Evolutionary conservation across 2,329 filamentous ascomycete genomes (phyloP).

Genomic region (Sarocladium strictum): DNA sequence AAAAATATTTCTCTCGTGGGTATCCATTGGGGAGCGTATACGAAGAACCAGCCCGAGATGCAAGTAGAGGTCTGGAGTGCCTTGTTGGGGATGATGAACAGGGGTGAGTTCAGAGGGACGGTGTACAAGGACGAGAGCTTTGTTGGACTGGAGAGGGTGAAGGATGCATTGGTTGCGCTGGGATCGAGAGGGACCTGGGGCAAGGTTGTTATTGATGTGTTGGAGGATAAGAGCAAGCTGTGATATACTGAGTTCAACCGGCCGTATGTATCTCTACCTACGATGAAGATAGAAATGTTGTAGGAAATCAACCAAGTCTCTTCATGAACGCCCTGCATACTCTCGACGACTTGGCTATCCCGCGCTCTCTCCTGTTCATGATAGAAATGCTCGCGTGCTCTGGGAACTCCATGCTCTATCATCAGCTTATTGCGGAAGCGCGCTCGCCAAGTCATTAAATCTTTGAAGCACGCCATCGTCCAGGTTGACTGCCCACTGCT

Average conservation of each 20-base stretch:
- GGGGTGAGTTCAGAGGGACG: slow-evolving; percentile 76
- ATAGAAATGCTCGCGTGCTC: neutral
- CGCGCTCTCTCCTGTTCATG: too few species aligned
- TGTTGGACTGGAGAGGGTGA: slow-evolving; percentile 73
- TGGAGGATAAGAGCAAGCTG: slow-evolving; percentile 53
- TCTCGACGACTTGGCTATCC: too few species aligned
- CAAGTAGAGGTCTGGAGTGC: slow-evolving; percentile 74
- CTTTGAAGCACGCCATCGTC: slow-evolving; percentile 39
- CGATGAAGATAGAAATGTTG: too few species aligned
- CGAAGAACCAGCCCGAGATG: slow-evolving; percentile 63
- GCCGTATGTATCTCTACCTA: too few species aligned
- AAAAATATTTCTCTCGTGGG: slow-evolving; percentile 93
- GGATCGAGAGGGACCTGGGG: slow-evolving; percentile 86
- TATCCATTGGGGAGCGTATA: slow-evolving; percentile 86
- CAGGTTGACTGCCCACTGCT: slow-evolving; percentile 66
- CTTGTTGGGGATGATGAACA: slow-evolving; percentile 68
- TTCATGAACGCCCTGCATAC: too few species aligned
- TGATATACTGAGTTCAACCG: slow-evolving; percentile 23
- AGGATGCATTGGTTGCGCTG: slow-evolving; percentile 68
- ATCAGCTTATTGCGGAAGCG: slow-evolving; percentile 1
- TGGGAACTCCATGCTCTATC: neutral
- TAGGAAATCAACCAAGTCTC: too few species aligned
- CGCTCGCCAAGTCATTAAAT: slow-evolving; percentile 8
- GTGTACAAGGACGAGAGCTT: slow-evolving; percentile 79
- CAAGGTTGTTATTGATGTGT: slow-evolving; percentile 87